Base-by-base conservation (phyloP, 2,329 filamentous ascomycete species). In the Colletotrichum neosansevieriae region DNA sequence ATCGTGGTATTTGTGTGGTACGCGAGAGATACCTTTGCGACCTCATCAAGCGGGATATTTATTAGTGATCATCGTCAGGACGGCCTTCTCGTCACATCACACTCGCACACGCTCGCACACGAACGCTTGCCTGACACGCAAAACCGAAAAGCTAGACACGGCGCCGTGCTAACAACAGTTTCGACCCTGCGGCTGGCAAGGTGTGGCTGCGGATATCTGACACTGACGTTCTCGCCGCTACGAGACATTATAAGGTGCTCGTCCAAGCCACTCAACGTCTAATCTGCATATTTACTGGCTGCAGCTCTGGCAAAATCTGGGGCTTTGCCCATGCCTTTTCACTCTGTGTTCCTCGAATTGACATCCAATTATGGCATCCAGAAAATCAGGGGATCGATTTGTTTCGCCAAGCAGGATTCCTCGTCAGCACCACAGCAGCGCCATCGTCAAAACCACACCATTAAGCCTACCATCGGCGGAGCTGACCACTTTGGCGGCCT, bases 41-140 rank as follows among this genome's bases (percentile, higher is more conserved):
- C 51, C 40, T 63, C 45, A 51, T 63, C 50, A 57, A 58, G 61
- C 58, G 40, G 21, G 38, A 40, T n/a, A n/a, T 19, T 21, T 67
- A 4, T 56, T 24, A 13, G 24, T 64, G 24, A 38, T 38, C 36
- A 38, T 15, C 36, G 13, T 45, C 36, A 50, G 44, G 34, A 34
- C 24, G 17, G n/a, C 36, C 4, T 21, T 45, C 47, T 64, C 34
- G 29, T 60, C 45, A 45, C 38, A n/a, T 53, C 47, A 38, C 36
- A 45, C 45, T 42, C 29, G 32, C 24, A 36, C 13, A 38, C 44
- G 45, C 40, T 57, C 51, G 32, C 51, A 58, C 32, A 49, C 15
- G 40, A 49, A 17, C 19, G 36, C 19, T 56, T 62, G 38, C 38
- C 38, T 45, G 49, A 47, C 38, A 45, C 49, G 40, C 21, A 42